Percentiles rank a stretch among this genome's conserved stretches.
These are phyloP conservation scores for Ophioceras dolichostomum DNA, from an alignment of 2,329 filamentous ascomycete genomes.

Conservation along the genomic window DNA sequence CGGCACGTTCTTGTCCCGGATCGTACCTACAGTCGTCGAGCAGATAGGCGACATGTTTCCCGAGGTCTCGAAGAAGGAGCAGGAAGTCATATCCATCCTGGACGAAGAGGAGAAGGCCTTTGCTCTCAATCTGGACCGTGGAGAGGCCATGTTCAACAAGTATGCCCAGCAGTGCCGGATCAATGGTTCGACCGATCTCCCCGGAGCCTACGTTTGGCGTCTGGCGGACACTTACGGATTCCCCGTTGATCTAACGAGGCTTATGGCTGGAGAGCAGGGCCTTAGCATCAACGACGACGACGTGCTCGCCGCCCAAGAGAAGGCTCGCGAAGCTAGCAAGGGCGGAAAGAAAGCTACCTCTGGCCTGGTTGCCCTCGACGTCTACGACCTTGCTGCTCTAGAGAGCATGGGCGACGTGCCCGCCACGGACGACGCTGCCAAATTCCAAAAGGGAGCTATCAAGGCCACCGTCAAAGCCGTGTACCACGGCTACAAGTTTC, in stretches of 20 bases:
- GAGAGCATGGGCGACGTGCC: conserved; percentile 64
- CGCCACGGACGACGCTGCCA: conserved; percentile 73
- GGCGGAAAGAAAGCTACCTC: conserved; percentile 79
- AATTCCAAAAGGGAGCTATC: conserved; percentile 71
- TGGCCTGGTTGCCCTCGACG: conserved; percentile 78
- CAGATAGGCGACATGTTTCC: conserved; percentile 95
- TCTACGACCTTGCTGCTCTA: conserved; percentile 82
- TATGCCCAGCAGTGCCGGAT: conserved; percentile 66
- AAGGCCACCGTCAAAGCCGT: conserved; percentile 68
- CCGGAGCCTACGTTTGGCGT: conserved; percentile 85
- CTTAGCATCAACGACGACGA: conserved; percentile 78
- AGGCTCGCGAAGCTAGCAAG: conserved; percentile 89
- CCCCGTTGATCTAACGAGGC: conserved; percentile 83
- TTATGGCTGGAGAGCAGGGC: conserved; percentile 91
- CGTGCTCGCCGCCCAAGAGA: conserved; percentile 75
- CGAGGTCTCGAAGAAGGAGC: conserved; percentile 77
- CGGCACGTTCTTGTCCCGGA: conserved; percentile 86
- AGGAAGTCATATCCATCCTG: conserved; percentile 83
- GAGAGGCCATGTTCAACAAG: conserved; percentile 90
- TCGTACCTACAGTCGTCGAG: conserved; percentile 81
- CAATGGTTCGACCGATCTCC: conserved; percentile 54
- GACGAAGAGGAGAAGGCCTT: conserved; percentile 94
- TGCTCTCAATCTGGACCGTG: conserved; percentile 81
- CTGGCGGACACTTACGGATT: conserved; percentile 97
- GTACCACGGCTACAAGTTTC: conserved; percentile 71